phyloP scores from a whole-genome alignment of 257 asterid genomes.

The Solanum habrochaites region DNA sequence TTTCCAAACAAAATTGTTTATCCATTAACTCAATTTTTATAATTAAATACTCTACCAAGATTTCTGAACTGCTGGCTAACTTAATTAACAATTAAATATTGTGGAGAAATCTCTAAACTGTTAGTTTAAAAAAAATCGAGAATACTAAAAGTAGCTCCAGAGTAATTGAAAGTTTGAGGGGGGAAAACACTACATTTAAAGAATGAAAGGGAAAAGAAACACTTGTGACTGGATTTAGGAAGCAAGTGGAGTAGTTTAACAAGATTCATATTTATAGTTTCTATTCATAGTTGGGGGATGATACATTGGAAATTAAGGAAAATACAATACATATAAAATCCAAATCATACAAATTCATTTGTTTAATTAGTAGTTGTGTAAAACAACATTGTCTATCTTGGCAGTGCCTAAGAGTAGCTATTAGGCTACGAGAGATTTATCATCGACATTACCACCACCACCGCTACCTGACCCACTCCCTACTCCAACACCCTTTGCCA shows the following conservation, averaged over 20 bases:
- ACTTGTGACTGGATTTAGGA: background rate
- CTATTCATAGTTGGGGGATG: background rate
- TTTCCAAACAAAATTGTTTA: too few species aligned
- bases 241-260: background rate
- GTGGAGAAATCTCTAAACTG: too few species aligned
- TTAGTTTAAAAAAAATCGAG: background rate
- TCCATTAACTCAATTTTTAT: too few species aligned
- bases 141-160: background rate
- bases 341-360: background rate
- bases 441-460: background rate
- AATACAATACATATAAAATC: background rate
- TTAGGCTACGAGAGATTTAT: background rate
- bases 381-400: background rate
- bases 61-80: too few species aligned
- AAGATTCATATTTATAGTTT: background rate
- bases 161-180: background rate
- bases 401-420: background rate
- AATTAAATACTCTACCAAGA: too few species aligned
- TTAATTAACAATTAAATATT: too few species aligned
- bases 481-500: slow-evolving; percentile 4
- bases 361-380: background rate
- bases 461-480: slow-evolving; percentile 2
- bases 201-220: background rate
- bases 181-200: background rate
- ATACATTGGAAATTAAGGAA: background rate